phyloP scores from a whole-genome alignment of 768 basidiomycete species.

The Podaxis mareebaensis region DNA sequence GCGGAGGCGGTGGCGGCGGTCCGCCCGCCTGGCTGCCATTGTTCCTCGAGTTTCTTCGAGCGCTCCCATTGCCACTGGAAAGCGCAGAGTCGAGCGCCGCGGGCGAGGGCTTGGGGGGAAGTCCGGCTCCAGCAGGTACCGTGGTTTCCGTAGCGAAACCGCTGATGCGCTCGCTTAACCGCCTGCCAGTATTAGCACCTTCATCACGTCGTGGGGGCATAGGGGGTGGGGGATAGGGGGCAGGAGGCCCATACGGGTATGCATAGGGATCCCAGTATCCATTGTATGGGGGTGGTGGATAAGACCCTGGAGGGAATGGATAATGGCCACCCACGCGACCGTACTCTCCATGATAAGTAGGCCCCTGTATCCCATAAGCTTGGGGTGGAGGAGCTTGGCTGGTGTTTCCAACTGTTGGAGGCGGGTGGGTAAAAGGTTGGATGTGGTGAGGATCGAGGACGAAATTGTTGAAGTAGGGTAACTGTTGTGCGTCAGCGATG shows the following conservation, averaged over 20 bases:
- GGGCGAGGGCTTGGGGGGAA: constrained; percentile 76
- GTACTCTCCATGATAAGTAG: constrained; percentile 43
- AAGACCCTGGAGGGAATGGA: constrained; percentile 36
- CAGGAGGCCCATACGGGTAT: constrained; percentile 30
- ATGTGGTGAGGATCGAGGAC: constrained; percentile 94
- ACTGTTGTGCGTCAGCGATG: constrained; percentile 39
- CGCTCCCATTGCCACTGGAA: constrained; percentile 49
- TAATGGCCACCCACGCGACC: constrained; percentile 29
- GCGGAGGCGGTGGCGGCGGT: constrained; percentile 76
- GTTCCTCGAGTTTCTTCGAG: constrained; percentile 37
- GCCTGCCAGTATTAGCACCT: constrained; percentile 49
- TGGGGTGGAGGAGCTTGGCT: constrained; percentile 78
- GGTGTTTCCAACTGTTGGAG: constrained; percentile 61
- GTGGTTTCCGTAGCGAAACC: constrained; percentile 61
- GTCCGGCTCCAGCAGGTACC: constrained; percentile 66
- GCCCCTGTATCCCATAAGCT: constrained; percentile 78
- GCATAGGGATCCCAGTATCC: constrained; percentile 46
- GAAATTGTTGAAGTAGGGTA: constrained; percentile 94
- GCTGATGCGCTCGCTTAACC: constrained; percentile 79
- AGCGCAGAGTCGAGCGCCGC: constrained; percentile 53
- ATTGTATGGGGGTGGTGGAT: constrained; percentile 46
- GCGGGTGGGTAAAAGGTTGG: constrained; percentile 81
- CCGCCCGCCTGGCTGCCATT: constrained; percentile 41
- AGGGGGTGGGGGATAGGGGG: constrained; percentile 39
- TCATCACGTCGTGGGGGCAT: constrained; percentile 58